phyloP scores from a whole-genome alignment of 306 rosid species.

The Biancaea sappan region DNA sequence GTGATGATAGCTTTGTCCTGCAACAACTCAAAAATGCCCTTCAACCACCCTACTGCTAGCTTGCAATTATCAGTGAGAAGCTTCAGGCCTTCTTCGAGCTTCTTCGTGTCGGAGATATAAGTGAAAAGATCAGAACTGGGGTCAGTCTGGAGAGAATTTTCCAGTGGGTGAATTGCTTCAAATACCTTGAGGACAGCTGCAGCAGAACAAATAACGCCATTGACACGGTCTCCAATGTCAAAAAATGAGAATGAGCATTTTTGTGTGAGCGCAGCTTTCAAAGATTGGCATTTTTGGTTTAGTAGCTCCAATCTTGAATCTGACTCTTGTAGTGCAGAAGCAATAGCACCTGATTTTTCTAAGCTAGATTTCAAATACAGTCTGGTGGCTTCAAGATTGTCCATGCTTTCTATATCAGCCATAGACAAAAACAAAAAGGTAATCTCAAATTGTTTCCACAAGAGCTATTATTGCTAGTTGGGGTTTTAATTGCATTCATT shows the following conservation, averaged over 20 bases:
- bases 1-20: constrained; percentile 40
- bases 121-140: constrained; percentile 51
- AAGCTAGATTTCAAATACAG: constrained; percentile 57
- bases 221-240: constrained; percentile 49
- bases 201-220: constrained; percentile 65
- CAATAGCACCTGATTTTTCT: constrained; percentile 52
- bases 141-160: constrained; percentile 47
- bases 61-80: constrained; percentile 71
- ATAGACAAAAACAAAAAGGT: constrained; percentile 34
- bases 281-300: constrained; percentile 41
- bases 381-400: constrained; percentile 51
- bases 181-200: constrained; percentile 61
- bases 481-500: constrained; percentile 35
- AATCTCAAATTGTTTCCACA: constrained; percentile 37
- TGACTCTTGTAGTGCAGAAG: constrained; percentile 51
- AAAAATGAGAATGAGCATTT: constrained; percentile 33
- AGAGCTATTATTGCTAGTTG: constrained; percentile 11
- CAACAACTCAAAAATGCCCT: constrained; percentile 47
- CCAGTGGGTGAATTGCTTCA: constrained; percentile 58
- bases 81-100: constrained; percentile 69
- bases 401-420: constrained; percentile 46
- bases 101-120: constrained; percentile 52
- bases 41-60: constrained; percentile 70
- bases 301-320: constrained; percentile 56
- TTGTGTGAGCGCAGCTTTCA: constrained; percentile 50